Evolutionary conservation across 306 rosid species (phyloP).

Genomic region (peach (Prunus persica)): DNA sequence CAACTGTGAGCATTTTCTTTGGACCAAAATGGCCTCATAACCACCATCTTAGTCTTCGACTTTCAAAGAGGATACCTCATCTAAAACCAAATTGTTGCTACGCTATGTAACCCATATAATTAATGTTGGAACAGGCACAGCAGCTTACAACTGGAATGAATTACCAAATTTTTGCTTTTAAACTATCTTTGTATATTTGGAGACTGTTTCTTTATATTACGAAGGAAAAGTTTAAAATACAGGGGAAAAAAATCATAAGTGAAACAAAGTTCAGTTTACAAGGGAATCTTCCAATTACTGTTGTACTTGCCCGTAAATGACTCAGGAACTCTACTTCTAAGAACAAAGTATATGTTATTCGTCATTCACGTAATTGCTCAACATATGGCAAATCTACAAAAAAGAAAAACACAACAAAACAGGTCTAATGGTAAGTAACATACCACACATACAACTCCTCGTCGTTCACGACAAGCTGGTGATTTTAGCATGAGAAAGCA

Average conservation of each 20-base stretch:
- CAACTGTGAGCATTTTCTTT: not conserved
- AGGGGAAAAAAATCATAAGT: not conserved
- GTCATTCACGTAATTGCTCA: slow-evolving; percentile 14
- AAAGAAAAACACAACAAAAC: not conserved
- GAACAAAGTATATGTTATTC: not conserved
- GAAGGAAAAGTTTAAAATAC: too few relatives aligned
- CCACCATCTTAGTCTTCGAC: not conserved
- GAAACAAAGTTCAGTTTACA: not conserved
- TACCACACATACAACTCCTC: slow-evolving; percentile 19
- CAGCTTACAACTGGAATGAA: not conserved
- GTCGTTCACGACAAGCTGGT: slow-evolving; percentile 33
- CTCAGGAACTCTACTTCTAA: not conserved
- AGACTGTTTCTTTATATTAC: not conserved
- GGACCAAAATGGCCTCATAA: not conserved
- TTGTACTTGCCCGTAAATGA: not conserved
- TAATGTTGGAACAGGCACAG: not conserved
- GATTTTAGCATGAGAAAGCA: slow-evolving; percentile 63
- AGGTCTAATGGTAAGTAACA: slow-evolving; percentile 15
- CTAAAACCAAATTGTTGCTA: not conserved
- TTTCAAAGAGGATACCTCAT: not conserved
- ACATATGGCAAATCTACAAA: not conserved
- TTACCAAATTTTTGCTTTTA: not conserved
- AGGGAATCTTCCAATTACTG: not conserved
- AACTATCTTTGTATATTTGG: not conserved
- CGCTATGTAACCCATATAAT: not conserved